A percentile compares a stretch with the other conserved stretches of the same genome.
Evolutionary conservation across 352 stramenopile genomes (phyloP).

Genomic region (Albugo laibachii): DNA sequence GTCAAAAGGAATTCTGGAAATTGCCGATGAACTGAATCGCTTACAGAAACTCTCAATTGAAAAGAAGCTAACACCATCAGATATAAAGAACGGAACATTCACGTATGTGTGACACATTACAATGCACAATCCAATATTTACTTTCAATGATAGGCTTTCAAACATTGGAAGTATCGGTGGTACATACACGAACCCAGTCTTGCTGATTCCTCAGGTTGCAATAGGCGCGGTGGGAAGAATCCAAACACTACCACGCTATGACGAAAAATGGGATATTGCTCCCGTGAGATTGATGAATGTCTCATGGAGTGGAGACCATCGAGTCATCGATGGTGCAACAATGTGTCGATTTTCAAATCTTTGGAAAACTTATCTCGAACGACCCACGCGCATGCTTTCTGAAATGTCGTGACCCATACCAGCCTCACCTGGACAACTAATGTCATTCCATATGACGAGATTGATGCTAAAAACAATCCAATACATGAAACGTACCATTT

Average conservation of each 20-base stretch:
- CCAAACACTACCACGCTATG: slow-evolving; percentile 90
- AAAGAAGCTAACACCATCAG: slow-evolving; percentile 54
- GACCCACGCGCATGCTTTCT: slow-evolving; percentile 81
- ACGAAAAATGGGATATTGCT: slow-evolving; percentile 60
- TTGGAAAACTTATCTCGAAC: slow-evolving; percentile 93
- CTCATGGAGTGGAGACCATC: slow-evolving; percentile 95
- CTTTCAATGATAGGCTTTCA: slow-evolving; percentile 29
- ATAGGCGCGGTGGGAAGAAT: slow-evolving; percentile 95
- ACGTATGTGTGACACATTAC: slow-evolving; percentile 19
- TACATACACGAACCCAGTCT: slow-evolving; percentile 93
- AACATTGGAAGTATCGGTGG: slow-evolving; percentile 94
- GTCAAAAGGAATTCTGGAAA: slow-evolving; percentile 64
- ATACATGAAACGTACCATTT: background rate
- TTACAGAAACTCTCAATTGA: slow-evolving; percentile 73
- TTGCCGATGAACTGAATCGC: slow-evolving; percentile 67
- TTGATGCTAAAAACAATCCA: background rate
- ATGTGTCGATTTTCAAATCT: slow-evolving; percentile 95
- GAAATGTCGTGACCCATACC: slow-evolving; percentile 48
- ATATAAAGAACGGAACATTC: slow-evolving; percentile 87
- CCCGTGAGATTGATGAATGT: slow-evolving; percentile 88
- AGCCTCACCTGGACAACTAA: background rate
- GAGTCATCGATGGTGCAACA: slow-evolving; percentile 94
- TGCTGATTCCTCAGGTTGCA: slow-evolving; percentile 90
- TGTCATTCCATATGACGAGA: no score
- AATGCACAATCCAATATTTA: background rate